Evolutionary conservation across 805 yeast genomes (phyloP), one percentile per base, ranked within the genome.

Genomic region (Groenewaldozyma tartarivorans): DNA sequence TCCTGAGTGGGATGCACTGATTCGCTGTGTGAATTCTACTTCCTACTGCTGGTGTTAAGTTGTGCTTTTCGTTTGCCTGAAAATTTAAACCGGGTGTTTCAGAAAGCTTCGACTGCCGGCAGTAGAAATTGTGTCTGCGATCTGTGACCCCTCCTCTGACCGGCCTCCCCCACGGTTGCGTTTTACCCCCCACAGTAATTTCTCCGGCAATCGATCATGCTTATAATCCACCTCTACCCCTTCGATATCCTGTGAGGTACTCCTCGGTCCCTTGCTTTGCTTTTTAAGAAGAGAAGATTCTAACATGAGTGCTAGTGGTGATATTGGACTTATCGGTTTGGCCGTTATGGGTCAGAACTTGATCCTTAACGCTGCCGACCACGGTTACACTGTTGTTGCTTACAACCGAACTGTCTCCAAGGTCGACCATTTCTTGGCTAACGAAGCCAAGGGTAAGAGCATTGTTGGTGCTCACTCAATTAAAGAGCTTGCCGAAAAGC

Each of bases 271-370:
- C 9, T 31, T 31, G 15, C n/a, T 32, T 15, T 34, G 20, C 7
- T 34, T 19, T 17, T 34, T 18, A 9, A 19, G 20, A 11, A 11
- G 7, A 7, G 15, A 32, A 5, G 32, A 4, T 36, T 36, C 26
- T 27, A 35, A 22, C 31, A 40, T 26, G 33, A 16, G 17, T 36
- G 40, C 35, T 36, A 41, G 41, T 26, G 44, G 41, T 75, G 98
- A 90, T 80, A 79, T 90, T 67, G 98, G 96, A 69, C 84, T 90
- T 66, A 88, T 92, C 62, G 98, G 98, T 66, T 77, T 90, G 77
- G 98, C 98, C 81, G 98, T 90, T 55, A 90, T 90, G 98, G 98
- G 98, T 69, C 63, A 66, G 75, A 90, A 90, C 78, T 74, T 90
- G 76, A 86, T 90, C 65, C 76, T 90, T 54, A 90, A 90, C 69